Conservation (phyloP, 192 early-diverging fungal species). For the Funneliformis geosporum region DNA sequence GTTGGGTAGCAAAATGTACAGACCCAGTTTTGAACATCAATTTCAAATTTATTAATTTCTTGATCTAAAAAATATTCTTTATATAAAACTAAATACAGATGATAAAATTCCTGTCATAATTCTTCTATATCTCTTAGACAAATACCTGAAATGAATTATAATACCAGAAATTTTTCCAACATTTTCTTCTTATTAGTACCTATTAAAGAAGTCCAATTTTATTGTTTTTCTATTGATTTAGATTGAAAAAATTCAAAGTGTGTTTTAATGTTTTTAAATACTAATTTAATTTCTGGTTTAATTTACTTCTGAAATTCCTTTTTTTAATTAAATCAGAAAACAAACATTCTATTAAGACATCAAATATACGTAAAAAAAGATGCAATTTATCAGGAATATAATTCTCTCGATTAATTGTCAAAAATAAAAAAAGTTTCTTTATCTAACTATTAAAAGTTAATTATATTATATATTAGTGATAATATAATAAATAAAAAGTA, state of each 20-base stretch:
- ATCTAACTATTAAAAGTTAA: no score
- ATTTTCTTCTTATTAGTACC: neutral
- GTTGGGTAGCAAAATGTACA: neutral
- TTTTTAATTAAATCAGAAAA: conserved; percentile 2
- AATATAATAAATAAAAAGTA: no score
- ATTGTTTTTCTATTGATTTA: neutral
- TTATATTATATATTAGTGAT: no score
- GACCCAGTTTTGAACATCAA: neutral
- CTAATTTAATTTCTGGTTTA: neutral
- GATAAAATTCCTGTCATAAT: neutral
- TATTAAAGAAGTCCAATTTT: neutral
- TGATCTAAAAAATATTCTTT: neutral
- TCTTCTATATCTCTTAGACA: neutral
- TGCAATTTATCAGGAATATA: neutral
- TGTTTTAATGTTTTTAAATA: neutral
- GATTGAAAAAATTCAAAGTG: conserved; percentile 13
- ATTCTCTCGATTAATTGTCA: neutral
- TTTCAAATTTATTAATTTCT: neutral
- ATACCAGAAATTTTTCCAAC: neutral
- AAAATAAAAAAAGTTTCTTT: neutral
- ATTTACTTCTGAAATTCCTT: neutral
- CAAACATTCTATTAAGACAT: neutral
- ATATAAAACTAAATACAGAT: neutral
- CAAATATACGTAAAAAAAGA: neutral
- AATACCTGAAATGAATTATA: neutral